phyloP scores from a whole-genome alignment of 495 filamentous ascomycete genomes.

The Tuber aestivum region DNA sequence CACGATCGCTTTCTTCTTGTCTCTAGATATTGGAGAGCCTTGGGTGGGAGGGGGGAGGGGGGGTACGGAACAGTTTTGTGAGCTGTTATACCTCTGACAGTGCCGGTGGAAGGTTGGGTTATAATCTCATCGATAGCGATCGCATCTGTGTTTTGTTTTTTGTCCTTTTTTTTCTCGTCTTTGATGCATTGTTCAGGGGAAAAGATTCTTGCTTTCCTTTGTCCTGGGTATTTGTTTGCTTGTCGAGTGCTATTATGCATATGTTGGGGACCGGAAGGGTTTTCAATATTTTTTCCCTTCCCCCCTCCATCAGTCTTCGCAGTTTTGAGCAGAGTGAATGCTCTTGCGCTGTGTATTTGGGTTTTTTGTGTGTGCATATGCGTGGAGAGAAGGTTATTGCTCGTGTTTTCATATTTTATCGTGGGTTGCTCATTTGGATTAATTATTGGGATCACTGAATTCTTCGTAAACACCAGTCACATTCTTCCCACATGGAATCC shows the following conservation, averaged over 20 bases:
- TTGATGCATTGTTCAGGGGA: conserved; percentile 24
- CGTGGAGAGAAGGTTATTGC: neutral
- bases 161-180: conserved; percentile 17
- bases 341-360: neutral
- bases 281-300: conserved; percentile 9
- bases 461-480: neutral
- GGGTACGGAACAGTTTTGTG: conserved; percentile 31
- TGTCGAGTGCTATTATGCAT: conserved; percentile 16
- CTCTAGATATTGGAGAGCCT: conserved; percentile 23
- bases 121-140: conserved; percentile 28
- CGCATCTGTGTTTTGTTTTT: conserved; percentile 4
- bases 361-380: neutral
- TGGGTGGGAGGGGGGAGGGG: too few relatives aligned
- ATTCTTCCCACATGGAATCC: neutral
- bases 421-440: neutral
- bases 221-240: conserved; percentile 7
- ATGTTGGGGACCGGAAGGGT: conserved; percentile 14
- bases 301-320: neutral
- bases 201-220: conserved; percentile 10
- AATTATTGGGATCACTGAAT: neutral
- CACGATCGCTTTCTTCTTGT: conserved; percentile 23
- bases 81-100: conserved; percentile 1
- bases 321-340: neutral
- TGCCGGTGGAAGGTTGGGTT: conserved; percentile 14
- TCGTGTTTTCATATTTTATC: neutral